Percentiles rank a stretch among this genome's conserved stretches.
phyloP scores from a whole-genome alignment of 2,329 filamentous ascomycete species.

The Bimuria novae-zelandiae region DNA sequence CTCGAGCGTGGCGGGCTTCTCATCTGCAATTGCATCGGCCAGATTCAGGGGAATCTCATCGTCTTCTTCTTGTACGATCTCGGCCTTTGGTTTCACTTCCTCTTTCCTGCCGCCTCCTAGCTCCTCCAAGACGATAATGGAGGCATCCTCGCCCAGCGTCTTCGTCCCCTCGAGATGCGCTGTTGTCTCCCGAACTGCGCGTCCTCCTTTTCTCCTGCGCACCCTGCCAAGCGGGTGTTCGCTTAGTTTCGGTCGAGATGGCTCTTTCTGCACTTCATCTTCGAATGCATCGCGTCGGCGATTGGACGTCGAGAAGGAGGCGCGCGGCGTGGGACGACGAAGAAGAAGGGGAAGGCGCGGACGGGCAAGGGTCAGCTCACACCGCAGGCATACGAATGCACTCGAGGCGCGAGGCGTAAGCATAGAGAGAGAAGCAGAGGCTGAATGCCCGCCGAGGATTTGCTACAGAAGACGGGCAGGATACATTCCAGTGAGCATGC shows the following conservation, averaged over 20 bases:
- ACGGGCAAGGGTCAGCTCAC: constrained; percentile 39
- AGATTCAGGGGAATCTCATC: constrained; percentile 33
- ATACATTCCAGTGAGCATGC: constrained; percentile 13
- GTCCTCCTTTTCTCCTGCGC: constrained; percentile 28
- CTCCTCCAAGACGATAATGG: constrained; percentile 43
- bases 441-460: constrained; percentile 11
- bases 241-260: constrained; percentile 15
- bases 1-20: constrained; percentile 28
- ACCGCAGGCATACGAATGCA: constrained; percentile 47
- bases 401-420: constrained; percentile 41
- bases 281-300: constrained; percentile 29
- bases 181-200: constrained; percentile 32
- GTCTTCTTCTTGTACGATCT: constrained; percentile 6
- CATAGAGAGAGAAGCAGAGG: constrained; percentile 31
- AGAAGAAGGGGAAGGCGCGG: constrained; percentile 20
- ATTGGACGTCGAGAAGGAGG: constrained; percentile 35
- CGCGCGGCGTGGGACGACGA: constrained; percentile 20
- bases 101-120: constrained; percentile 16
- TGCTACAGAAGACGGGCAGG: neutral
- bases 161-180: constrained; percentile 35
- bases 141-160: constrained; percentile 40
- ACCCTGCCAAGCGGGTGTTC: constrained; percentile 25
- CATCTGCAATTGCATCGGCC: constrained; percentile 31
- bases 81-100: constrained; percentile 4
- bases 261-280: constrained; percentile 11